Evolutionary conservation across 495 filamentous ascomycete genomes (phyloP), one percentile per base, ranked within the genome.

Genomic region (Penicillium canariense): DNA sequence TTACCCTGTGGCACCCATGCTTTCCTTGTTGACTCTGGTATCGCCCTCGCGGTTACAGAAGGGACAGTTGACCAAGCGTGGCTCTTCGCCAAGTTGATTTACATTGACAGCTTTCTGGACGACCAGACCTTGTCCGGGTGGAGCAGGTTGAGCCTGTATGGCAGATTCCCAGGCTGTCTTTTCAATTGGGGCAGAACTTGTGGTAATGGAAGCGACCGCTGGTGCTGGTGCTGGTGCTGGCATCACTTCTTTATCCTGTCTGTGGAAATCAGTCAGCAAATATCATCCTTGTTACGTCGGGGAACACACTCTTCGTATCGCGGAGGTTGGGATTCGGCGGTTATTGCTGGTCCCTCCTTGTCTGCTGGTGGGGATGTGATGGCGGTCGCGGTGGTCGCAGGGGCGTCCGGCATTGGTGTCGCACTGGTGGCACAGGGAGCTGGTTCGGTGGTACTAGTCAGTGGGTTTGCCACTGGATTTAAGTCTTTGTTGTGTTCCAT

Each of bases 1-100:
- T 54, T 36, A 61, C 58, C 49, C 28, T 12, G 58, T 61, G 3
- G 50, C 27, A 5, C 58, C 46, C 12, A 55, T 61, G 27, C 54
- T 58, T 27, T 58, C 55, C 22, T 58, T 61, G 11, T 51, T 18
- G 3, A 54, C 50, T 43, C 46, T 45, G 9, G 58, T 61, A 32
- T 48, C 23, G 5, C 26, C 40, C 27, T 50, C 17, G 5, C 58
- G 58, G 38, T 47, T 25, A 32, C 58, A 61, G 39, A 61, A 61
- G 12, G 54, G 58, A 46, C 58, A 61, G 15, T 35, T 35, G 27
- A 61, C 38, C 26, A 49, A 4, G 5, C 50, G 31, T 3, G 58
- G 58, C 12, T 50, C 45, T 34, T 61, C 58, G 11, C 28, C 38
- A 3, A 58, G 45, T 6, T 49, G 38, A 0, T 38, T 48, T 4